Percentiles rank a stretch among this genome's conserved stretches.
Conservation (phyloP, 768 basidiomycete genomes). For the Tephrocybe sp. region DNA sequence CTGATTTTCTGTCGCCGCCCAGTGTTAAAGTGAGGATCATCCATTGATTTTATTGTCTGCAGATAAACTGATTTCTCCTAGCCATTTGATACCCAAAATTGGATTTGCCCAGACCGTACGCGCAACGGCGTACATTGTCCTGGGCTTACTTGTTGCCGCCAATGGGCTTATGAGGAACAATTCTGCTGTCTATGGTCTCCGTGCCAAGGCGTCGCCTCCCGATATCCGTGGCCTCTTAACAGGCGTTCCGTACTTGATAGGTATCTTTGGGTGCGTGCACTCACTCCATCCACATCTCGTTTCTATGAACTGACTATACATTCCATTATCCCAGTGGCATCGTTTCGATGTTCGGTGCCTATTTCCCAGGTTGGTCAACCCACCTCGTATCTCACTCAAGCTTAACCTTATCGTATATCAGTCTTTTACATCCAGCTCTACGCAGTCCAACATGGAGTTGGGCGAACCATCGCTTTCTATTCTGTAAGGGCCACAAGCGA, state of each 20-base stretch:
- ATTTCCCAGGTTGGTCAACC: slow-evolving; percentile 14
- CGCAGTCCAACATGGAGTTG: slow-evolving; percentile 21
- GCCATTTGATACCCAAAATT: slow-evolving; percentile 19
- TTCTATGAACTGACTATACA: neutral
- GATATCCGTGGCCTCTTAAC: slow-evolving; percentile 30
- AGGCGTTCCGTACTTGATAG: slow-evolving; percentile 29
- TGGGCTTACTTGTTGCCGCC: slow-evolving; percentile 23
- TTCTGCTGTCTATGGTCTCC: slow-evolving; percentile 5
- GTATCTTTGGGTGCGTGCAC: slow-evolving; percentile 25
- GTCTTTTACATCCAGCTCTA: slow-evolving; percentile 18
- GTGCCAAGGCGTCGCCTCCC: slow-evolving; percentile 13
- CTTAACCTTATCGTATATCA: neutral
- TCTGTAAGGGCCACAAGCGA: too few species aligned
- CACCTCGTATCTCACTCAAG: neutral
- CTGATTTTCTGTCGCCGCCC: neutral
- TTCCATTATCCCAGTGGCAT: neutral
- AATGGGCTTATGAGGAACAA: slow-evolving; percentile 27
- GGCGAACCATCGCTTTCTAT: slow-evolving; percentile 17
- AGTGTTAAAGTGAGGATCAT: slow-evolving; percentile 22
- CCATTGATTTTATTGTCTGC: neutral
- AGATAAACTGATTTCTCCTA: slow-evolving; percentile 1
- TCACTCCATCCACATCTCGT: too few species aligned
- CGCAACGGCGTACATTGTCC: slow-evolving; percentile 27
- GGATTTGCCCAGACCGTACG: slow-evolving; percentile 31
- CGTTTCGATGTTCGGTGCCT: slow-evolving; percentile 13